Conservation (phyloP, 2,329 filamentous ascomycete species). For the Verticillium dahliae region DNA sequence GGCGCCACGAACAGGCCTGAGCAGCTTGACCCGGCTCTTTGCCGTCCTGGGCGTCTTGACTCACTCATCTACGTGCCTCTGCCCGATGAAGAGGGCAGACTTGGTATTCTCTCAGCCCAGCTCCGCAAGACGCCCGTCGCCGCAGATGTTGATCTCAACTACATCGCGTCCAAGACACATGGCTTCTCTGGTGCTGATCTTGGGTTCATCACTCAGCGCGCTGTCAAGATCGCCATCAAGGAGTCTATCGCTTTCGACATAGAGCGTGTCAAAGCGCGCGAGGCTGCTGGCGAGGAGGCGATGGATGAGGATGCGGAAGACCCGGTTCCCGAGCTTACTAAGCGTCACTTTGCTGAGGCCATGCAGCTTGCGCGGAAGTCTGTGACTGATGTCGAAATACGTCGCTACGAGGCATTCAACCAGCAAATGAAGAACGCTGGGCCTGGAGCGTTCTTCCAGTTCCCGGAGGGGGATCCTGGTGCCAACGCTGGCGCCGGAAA, state of each 20-base stretch:
- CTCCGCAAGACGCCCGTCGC: constrained; percentile 96
- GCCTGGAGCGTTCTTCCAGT: constrained; percentile 96
- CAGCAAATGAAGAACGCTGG: constrained; percentile 99
- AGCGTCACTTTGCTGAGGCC: constrained; percentile 96
- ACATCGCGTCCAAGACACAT: constrained; percentile 94
- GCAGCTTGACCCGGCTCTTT: constrained; percentile 95
- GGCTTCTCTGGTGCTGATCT: constrained; percentile 99
- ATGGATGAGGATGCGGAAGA: constrained; percentile 87
- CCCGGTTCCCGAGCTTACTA: constrained; percentile 91
- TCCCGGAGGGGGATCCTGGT: constrained; percentile 72
- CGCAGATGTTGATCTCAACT: constrained; percentile 77
- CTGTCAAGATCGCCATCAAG: constrained; percentile 99
- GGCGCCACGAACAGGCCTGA: constrained; percentile 98
- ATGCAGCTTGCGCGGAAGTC: constrained; percentile 93
- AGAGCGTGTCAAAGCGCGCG: constrained; percentile 80
- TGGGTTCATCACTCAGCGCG: constrained; percentile 97
- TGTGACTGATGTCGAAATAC: constrained; percentile 94
- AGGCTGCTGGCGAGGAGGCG: constrained; percentile 76
- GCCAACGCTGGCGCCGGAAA: constrained; percentile 55
- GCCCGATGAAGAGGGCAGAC: constrained; percentile 84
- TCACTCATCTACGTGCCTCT: constrained; percentile 97
- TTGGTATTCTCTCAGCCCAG: constrained; percentile 87
- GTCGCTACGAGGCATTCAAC: constrained; percentile 95
- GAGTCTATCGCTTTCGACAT: constrained; percentile 87
- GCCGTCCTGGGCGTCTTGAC: constrained; percentile 97